These are phyloP conservation scores for Scutellaria barbata DNA, from an alignment of 257 asterid genomes.

Conservation along the genomic window DNA sequence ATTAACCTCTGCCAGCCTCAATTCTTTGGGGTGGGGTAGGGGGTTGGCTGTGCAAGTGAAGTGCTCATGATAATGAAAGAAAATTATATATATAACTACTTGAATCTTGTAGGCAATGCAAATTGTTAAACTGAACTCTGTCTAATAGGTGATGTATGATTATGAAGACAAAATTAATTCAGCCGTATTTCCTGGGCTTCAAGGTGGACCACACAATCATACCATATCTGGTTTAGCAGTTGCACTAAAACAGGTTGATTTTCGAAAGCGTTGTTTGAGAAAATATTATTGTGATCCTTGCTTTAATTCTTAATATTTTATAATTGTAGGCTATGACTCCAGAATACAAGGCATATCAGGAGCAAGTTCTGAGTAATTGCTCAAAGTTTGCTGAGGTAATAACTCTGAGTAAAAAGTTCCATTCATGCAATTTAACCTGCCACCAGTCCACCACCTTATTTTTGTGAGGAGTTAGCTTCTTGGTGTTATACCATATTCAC, in stretches of 20 bases:
- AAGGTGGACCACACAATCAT: constrained; percentile 99
- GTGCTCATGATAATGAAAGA: not conserved
- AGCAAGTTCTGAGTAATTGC: constrained; percentile 87
- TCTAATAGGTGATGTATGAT: constrained; percentile 79
- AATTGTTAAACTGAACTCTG: constrained; percentile 16
- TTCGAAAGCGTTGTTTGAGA: not conserved
- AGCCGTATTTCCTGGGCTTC: constrained; percentile 99
- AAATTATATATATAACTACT: not conserved
- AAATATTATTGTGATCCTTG: constrained; percentile 16
- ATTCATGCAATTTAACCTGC: constrained; percentile 10
- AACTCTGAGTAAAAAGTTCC: constrained; percentile 7
- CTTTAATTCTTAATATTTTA: constrained; percentile 6
- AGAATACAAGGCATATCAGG: constrained; percentile 90
- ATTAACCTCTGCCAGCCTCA: constrained; percentile 2
- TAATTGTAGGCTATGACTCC: constrained; percentile 81
- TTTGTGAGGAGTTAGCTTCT: constrained; percentile 12
- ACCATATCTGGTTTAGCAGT: constrained; percentile 96
- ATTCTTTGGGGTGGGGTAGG: constrained; percentile 3
- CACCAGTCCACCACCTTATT: not conserved
- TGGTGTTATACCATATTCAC: not conserved
- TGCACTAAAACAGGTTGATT: constrained; percentile 81
- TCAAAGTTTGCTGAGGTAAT: constrained; percentile 90
- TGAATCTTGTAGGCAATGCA: not conserved
- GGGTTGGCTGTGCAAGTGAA: constrained; percentile 16
- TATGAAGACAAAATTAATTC: constrained; percentile 92